Percentiles rank a stretch among this genome's conserved stretches.
Conservation (phyloP, 2,329 filamentous ascomycete genomes). For the Stachybotrys chartarum region DNA sequence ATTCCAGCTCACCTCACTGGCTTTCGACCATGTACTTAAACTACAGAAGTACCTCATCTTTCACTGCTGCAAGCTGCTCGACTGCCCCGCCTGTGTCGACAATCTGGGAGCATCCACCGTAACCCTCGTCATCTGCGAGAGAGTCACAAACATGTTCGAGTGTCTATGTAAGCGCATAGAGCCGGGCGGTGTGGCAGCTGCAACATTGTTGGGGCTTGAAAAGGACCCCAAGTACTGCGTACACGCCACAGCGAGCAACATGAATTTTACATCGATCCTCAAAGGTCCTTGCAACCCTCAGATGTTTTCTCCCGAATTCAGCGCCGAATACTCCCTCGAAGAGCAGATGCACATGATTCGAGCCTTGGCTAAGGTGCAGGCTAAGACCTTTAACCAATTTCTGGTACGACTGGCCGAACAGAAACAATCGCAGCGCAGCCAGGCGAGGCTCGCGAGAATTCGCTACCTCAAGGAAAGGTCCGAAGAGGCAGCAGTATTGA, state of each 20-base stretch:
- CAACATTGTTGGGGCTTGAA: background rate
- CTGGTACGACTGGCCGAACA: slow-evolving; percentile 8
- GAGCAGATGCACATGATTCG: slow-evolving; percentile 21
- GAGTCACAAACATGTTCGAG: slow-evolving; percentile 19
- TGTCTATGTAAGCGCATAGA: slow-evolving; percentile 13
- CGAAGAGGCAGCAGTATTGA: slow-evolving; percentile 1
- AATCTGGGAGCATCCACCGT: slow-evolving; percentile 10
- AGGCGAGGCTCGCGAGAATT: slow-evolving; percentile 4
- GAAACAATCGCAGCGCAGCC: slow-evolving; percentile 3
- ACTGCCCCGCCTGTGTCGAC: slow-evolving; percentile 12
- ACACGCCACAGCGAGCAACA: slow-evolving; percentile 1
- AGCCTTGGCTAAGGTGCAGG: slow-evolving; percentile 16
- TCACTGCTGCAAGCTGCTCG: slow-evolving; percentile 16
- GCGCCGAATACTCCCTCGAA: slow-evolving; percentile 16
- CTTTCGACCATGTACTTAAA: slow-evolving; percentile 19
- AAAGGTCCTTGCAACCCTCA: slow-evolving; percentile 12
- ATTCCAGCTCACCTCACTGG: slow-evolving; percentile 14
- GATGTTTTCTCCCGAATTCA: slow-evolving; percentile 17
- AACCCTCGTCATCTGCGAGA: slow-evolving; percentile 19
- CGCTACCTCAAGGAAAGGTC: slow-evolving; percentile 1
- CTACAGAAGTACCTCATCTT: slow-evolving; percentile 21
- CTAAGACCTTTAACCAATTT: slow-evolving; percentile 14
- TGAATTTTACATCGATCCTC: slow-evolving; percentile 9
- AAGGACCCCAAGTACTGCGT: background rate
- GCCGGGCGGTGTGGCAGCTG: background rate